A percentile compares a stretch with the other conserved stretches of the same genome.
phyloP scores from a whole-genome alignment of 169 alveolate genomes.

The Babesia microti region DNA sequence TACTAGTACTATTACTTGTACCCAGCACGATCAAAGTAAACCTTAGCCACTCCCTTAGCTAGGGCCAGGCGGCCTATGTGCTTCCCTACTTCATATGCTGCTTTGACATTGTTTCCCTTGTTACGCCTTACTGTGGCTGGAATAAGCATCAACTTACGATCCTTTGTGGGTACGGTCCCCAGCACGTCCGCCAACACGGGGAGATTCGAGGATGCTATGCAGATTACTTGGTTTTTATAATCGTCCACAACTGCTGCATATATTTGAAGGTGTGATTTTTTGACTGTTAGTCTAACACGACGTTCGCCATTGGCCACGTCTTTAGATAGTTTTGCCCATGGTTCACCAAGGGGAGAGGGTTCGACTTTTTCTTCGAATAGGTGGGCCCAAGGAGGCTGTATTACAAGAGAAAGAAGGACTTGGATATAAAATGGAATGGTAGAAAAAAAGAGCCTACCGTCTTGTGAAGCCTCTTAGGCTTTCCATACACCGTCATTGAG shows the following conservation, averaged over 20 bases:
- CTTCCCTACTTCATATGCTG: constrained; percentile 62
- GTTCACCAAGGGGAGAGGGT: constrained; percentile 14
- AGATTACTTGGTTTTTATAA: constrained; percentile 32
- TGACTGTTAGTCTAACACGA: constrained; percentile 43
- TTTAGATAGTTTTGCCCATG: constrained; percentile 22
- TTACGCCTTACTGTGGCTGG: constrained; percentile 39
- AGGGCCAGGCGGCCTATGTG: constrained; percentile 49
- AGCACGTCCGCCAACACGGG: constrained; percentile 27
- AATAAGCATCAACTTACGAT: constrained; percentile 8
- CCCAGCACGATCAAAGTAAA: constrained; percentile 51
- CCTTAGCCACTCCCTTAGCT: constrained; percentile 50
- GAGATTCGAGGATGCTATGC: constrained; percentile 46
- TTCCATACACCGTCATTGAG: too few relatives aligned
- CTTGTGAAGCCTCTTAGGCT: constrained; percentile 22
- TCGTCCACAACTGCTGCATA: constrained; percentile 57
- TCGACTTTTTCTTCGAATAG: constrained; percentile 42
- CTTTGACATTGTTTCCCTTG: constrained; percentile 48
- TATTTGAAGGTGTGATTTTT: constrained; percentile 49
- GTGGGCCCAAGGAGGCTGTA: constrained; percentile 33
- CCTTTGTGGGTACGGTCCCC: constrained; percentile 51
- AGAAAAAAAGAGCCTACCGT: constrained; percentile 3
- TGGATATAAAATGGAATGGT: not conserved
- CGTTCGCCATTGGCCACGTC: constrained; percentile 54
- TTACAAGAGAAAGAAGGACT: not conserved
- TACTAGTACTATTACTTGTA: constrained; percentile 13